phyloP scores from a whole-genome alignment of 1,284 basidiomycete genomes.

The Leccinum variabile region DNA sequence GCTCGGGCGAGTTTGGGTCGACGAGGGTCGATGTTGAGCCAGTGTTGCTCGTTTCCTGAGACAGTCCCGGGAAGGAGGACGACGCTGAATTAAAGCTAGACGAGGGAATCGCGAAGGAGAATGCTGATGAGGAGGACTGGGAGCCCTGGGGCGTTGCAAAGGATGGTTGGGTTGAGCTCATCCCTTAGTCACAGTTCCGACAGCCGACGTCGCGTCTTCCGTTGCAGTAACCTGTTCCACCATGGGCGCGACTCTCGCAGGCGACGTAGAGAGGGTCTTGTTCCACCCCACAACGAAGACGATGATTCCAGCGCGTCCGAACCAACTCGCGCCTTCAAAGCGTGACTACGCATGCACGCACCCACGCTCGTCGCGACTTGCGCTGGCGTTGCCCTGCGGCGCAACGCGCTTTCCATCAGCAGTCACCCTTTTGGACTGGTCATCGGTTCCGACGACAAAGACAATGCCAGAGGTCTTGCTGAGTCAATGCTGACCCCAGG shows the following conservation, averaged over 20 bases:
- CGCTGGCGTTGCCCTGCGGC: constrained; percentile 56
- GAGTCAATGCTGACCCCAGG: too few relatives aligned
- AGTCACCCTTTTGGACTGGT: constrained; percentile 49
- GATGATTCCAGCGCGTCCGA: too few relatives aligned
- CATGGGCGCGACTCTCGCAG: too few relatives aligned
- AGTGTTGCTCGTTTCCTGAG: constrained; percentile 27
- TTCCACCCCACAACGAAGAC: too few relatives aligned
- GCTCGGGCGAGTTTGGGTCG: constrained; percentile 47
- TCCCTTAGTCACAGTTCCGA: not conserved
- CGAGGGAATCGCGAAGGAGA: constrained; percentile 22
- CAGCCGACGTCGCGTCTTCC: not conserved
- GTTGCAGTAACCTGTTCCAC: too few relatives aligned
- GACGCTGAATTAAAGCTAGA: constrained; percentile 18
- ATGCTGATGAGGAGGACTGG: constrained; percentile 20
- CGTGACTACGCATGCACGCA: too few relatives aligned
- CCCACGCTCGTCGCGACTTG: constrained; percentile 62
- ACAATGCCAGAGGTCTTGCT: constrained; percentile 13
- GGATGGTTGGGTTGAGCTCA: constrained; percentile 22
- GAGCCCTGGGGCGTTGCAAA: constrained; percentile 14
- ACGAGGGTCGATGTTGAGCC: constrained; percentile 17
- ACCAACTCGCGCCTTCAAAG: too few relatives aligned
- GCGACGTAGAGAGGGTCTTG: too few relatives aligned
- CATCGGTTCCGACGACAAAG: constrained; percentile 40
- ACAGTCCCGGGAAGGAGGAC: constrained; percentile 23
- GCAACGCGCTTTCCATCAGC: constrained; percentile 10